These are phyloP conservation scores for Colletotrichum sp. DNA, from an alignment of 2,329 filamentous ascomycete genomes.

Conservation along the genomic window DNA sequence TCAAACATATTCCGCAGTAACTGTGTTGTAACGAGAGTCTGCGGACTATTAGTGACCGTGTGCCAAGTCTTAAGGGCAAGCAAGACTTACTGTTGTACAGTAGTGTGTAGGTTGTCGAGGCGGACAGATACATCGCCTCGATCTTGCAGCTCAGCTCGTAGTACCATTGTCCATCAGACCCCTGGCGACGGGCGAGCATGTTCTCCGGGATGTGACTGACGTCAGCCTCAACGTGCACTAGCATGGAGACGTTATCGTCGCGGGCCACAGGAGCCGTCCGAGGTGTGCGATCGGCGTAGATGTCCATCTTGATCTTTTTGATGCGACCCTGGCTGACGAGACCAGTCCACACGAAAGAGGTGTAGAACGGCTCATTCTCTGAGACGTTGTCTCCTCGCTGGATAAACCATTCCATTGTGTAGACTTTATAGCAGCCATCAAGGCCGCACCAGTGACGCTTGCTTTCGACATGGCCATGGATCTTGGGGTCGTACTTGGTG, in stretches of 20 bases:
- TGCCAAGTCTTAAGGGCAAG: neutral
- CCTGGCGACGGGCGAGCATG: constrained; percentile 34
- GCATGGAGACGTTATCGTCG: constrained; percentile 38
- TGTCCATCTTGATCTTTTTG: constrained; percentile 36
- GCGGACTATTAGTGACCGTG: constrained; percentile 21
- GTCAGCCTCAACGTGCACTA: constrained; percentile 44
- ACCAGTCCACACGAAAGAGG: constrained; percentile 33
- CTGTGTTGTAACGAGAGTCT: constrained; percentile 44
- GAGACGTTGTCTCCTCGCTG: constrained; percentile 41
- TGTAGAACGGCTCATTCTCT: constrained; percentile 41
- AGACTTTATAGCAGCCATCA: constrained; percentile 40
- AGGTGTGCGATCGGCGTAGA: constrained; percentile 37
- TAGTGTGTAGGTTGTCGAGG: constrained; percentile 47
- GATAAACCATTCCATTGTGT: constrained; percentile 50
- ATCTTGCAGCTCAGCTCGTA: constrained; percentile 44
- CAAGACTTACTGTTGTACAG: constrained; percentile 42
- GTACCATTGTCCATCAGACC: constrained; percentile 41
- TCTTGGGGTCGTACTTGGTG: constrained; percentile 77
- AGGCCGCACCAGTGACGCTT: constrained; percentile 40
- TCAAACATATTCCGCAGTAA: constrained; percentile 47
- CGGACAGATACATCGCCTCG: constrained; percentile 45
- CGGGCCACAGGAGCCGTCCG: constrained; percentile 34
- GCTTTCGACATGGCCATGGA: constrained; percentile 55
- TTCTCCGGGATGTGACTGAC: constrained; percentile 44
- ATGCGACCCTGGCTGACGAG: constrained; percentile 37